Evolutionary conservation across 2,329 filamentous ascomycete species (phyloP), one percentile per base, ranked within the genome.

Genomic region (Pseudogymnoascus sp.): DNA sequence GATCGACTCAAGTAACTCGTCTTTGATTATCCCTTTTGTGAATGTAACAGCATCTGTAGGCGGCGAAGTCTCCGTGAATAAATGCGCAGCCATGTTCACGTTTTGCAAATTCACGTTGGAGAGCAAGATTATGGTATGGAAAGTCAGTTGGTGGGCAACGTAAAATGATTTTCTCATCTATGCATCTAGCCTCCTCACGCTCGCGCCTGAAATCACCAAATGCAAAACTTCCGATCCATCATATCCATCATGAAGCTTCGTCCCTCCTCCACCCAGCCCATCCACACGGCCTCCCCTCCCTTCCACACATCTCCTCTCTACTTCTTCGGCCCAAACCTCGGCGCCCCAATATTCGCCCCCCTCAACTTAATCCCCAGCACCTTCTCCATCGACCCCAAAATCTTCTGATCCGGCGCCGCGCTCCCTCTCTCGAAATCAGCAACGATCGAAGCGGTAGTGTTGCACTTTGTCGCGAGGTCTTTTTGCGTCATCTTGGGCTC

Each of bases 401-500:
- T 79, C 80, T 92, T 92, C 78, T 95, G 92, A 78, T 96, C 92
- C 62, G 89, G 92, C 52, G 83, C 71, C 62, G 86, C 92, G 69
- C 80, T 83, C 69, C 89, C 92, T 68, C 87, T 83, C 86, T 97
- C 93, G 72, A 96, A 92, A 70, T 92, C 87, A 72, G 88, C 89
- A 66, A 97, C 82, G 68, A 94, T 80, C 67, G 85, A 83, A 60
- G 87, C 85, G 42, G 90, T 93, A 65, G 88, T 92, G 81, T 96
- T 96, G 82, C 89, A 92, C 79, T 91, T 91, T 67, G 88, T 91
- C 65, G 92, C 93, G 13, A 87, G 80, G 68, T 87, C 83, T 77
- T 95, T 95, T 78, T 97, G 94, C 62, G 92, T 95, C 90, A 97
- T 93, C 80, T 96, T 94, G 77, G 92, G 92, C 77, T 89, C 89